These are phyloP conservation scores for Haplosporangium sp. DNA, from an alignment of 371 early-diverging fungal genomes.

Conservation along the genomic window DNA sequence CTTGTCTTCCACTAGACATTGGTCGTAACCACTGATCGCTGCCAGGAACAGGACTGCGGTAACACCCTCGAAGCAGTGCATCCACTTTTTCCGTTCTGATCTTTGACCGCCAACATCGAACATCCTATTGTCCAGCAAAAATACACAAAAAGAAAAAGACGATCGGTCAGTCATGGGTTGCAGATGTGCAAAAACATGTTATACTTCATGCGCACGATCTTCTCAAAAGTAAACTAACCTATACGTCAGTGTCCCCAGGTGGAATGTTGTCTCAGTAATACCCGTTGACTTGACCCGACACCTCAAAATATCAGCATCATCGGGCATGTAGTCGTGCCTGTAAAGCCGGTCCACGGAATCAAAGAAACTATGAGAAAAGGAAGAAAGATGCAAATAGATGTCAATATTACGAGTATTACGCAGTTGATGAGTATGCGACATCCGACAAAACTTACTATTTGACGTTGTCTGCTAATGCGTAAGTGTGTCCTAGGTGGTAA, in stretches of 20 bases:
- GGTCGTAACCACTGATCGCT: conserved; percentile 96
- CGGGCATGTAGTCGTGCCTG: conserved; percentile 78
- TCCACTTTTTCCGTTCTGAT: conserved; percentile 95
- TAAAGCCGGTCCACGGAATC: conserved; percentile 88
- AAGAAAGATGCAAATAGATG: conserved; percentile 13
- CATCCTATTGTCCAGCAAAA: conserved; percentile 58
- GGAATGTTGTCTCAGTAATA: conserved; percentile 88
- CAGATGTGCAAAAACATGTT: too few relatives aligned
- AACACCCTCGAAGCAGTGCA: conserved; percentile 95
- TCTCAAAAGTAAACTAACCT: too few relatives aligned
- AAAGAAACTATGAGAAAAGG: conserved; percentile 79
- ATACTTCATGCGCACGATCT: too few relatives aligned
- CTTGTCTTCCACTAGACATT: conserved; percentile 93
- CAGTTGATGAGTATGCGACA: neutral
- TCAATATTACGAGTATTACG: neutral
- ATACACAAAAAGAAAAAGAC: neutral
- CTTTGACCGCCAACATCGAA: conserved; percentile 96
- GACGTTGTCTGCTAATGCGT: conserved; percentile 41
- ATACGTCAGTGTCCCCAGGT: conserved; percentile 81
- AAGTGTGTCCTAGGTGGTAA: conserved; percentile 41
- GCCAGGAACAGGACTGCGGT: conserved; percentile 94
- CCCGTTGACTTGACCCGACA: conserved; percentile 89
- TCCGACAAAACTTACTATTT: conserved; percentile 30
- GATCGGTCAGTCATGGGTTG: too few relatives aligned
- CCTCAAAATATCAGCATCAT: conserved; percentile 88